Conservation (phyloP, 257 asterid species). For the Fraxinus quadrangulata region DNA sequence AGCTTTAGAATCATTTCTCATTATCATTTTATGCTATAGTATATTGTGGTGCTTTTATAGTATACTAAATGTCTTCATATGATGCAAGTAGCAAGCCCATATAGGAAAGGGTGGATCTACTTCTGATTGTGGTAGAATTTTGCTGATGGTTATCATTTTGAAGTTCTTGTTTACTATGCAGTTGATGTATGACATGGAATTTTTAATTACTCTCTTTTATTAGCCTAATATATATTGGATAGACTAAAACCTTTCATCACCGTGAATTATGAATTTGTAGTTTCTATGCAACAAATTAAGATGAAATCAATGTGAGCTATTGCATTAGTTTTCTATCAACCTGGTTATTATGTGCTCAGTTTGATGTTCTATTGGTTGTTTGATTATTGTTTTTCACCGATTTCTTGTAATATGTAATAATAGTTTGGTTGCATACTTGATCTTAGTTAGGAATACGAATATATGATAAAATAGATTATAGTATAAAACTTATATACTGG, state of each 20-base stretch:
- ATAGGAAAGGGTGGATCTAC: background rate
- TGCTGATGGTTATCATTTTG: background rate
- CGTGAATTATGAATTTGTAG: background rate
- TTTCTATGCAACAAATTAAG: background rate
- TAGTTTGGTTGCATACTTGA: background rate
- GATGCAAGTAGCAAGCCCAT: background rate
- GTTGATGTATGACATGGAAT: background rate
- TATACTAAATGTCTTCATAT: background rate
- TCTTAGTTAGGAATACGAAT: background rate
- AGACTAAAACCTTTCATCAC: background rate
- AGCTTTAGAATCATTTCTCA: background rate
- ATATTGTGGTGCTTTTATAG: background rate
- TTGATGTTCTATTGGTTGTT: background rate
- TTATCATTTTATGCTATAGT: background rate
- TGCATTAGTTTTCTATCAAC: background rate
- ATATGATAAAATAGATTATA: background rate
- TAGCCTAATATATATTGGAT: background rate
- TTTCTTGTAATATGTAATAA: background rate
- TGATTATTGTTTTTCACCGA: background rate
- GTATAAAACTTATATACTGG: too few relatives aligned
- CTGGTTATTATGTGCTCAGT: background rate
- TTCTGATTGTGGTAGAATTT: background rate
- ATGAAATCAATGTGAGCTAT: background rate
- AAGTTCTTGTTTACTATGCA: background rate
- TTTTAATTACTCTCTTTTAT: background rate